Conservation (phyloP, 2,329 filamentous ascomycete species). For the Microcyclospora pomicola region DNA sequence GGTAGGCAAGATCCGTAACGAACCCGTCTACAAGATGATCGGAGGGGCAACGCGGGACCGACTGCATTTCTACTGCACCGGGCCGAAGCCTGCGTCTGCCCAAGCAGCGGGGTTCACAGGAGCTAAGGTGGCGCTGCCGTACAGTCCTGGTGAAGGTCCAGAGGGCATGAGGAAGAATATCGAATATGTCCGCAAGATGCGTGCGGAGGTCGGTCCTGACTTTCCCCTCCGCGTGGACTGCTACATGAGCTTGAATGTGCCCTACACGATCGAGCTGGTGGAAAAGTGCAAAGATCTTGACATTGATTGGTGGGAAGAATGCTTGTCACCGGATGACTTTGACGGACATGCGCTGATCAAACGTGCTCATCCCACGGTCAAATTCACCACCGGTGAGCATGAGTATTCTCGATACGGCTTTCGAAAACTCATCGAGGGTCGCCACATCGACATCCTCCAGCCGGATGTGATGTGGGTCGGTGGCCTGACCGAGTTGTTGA, state of each 20-base stretch:
- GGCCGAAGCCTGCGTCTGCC: conserved; percentile 66
- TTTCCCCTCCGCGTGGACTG: conserved; percentile 93
- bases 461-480: conserved; percentile 97
- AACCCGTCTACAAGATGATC: conserved; percentile 90
- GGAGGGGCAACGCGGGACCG: conserved; percentile 75
- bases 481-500: conserved; percentile 80
- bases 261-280: conserved; percentile 83
- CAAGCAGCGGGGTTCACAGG: conserved; percentile 82
- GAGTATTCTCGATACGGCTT: conserved; percentile 92
- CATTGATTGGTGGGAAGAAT: conserved; percentile 98
- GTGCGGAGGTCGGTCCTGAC: conserved; percentile 72
- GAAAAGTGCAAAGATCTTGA: conserved; percentile 70
- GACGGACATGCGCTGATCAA: conserved; percentile 86
- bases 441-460: conserved; percentile 87
- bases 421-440: conserved; percentile 81
- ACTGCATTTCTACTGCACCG: conserved; percentile 88
- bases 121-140: conserved; percentile 79
- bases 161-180: conserved; percentile 77
- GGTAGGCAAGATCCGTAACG: conserved; percentile 75
- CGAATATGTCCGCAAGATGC: conserved; percentile 73
- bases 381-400: conserved; percentile 93
- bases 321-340: conserved; percentile 77
- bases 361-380: conserved; percentile 73
- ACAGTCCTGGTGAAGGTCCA: conserved; percentile 75
- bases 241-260: conserved; percentile 89